Conservation (phyloP, 2,329 filamentous ascomycete genomes). For the Fusarium subtropicale region DNA sequence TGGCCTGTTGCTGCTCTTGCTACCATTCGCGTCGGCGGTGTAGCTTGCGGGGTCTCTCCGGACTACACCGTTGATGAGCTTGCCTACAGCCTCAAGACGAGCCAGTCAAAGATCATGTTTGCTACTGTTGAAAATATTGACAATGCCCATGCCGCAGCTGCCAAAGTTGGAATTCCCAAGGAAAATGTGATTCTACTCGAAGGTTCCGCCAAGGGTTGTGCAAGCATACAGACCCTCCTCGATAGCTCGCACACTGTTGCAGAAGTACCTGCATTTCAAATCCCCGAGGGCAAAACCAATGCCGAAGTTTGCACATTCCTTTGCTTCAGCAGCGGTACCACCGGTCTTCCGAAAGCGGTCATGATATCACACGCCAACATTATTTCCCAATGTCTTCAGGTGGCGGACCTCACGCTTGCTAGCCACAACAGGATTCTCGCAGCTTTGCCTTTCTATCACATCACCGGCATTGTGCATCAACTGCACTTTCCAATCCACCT, state of each 20-base stretch:
- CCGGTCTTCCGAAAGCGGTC: conserved; percentile 41
- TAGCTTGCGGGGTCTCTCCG: conserved; percentile 17
- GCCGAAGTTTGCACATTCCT: conserved; percentile 28
- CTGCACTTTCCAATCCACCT: neutral
- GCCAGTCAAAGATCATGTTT: conserved; percentile 18
- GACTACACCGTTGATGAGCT: conserved; percentile 24
- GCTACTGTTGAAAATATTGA: neutral
- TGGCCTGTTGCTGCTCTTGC: conserved; percentile 5
- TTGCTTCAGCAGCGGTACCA: conserved; percentile 43
- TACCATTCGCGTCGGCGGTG: neutral
- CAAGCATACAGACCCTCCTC: neutral
- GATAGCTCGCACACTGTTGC: neutral
- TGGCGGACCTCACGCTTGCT: conserved; percentile 7
- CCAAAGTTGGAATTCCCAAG: conserved; percentile 6
- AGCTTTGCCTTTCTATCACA: conserved; percentile 47
- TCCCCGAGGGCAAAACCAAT: conserved; percentile 9
- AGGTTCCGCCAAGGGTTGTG: neutral
- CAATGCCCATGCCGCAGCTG: neutral
- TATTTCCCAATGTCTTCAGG: conserved; percentile 37
- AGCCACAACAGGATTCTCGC: conserved; percentile 30
- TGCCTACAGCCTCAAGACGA: conserved; percentile 5
- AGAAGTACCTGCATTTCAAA: neutral
- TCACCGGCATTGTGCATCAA: conserved; percentile 20
- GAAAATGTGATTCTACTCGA: conserved; percentile 3
- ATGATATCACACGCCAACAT: conserved; percentile 43